Percentiles rank a stretch among this genome's conserved stretches.
Conservation (phyloP, 2,329 filamentous ascomycete genomes). For the Ambrosiella xylebori region DNA sequence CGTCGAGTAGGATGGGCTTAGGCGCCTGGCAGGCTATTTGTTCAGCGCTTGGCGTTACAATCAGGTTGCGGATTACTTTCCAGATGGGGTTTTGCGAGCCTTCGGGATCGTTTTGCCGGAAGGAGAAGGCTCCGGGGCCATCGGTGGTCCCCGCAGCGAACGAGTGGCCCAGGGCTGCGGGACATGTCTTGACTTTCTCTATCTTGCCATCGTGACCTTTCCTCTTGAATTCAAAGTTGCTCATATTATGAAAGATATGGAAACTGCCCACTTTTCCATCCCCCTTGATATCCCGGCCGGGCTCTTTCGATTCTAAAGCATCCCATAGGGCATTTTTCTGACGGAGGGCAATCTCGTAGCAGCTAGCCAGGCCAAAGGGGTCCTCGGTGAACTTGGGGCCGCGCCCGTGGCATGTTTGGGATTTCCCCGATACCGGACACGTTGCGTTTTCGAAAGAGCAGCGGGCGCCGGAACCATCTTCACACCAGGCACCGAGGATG, state of each 20-base stretch:
- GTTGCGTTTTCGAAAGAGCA: constrained; percentile 72
- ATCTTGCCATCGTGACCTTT: constrained; percentile 49
- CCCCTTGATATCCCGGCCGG: constrained; percentile 17
- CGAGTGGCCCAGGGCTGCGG: constrained; percentile 75
- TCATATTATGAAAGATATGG: constrained; percentile 74
- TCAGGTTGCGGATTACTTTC: constrained; percentile 53
- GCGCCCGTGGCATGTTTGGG: constrained; percentile 54
- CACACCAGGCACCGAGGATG: constrained; percentile 71
- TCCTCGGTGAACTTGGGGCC: constrained; percentile 51
- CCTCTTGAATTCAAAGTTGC: constrained; percentile 54
- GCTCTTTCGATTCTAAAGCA: constrained; percentile 21
- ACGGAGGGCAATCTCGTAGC: constrained; percentile 58
- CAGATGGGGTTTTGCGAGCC: constrained; percentile 58
- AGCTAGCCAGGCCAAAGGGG: constrained; percentile 56
- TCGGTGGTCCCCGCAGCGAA: constrained; percentile 90
- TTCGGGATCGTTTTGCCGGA: constrained; percentile 68
- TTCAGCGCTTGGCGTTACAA: constrained; percentile 51
- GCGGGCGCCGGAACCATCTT: constrained; percentile 57
- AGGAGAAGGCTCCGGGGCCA: constrained; percentile 81
- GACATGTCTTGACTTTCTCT: constrained; percentile 45
- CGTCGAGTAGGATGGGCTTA: constrained; percentile 77
- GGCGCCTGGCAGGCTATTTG: constrained; percentile 62
- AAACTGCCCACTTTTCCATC: constrained; percentile 59
- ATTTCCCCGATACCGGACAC: constrained; percentile 48
- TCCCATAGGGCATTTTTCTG: constrained; percentile 42